Base-by-base conservation (phyloP, 805 yeast genomes). In the Naumovozyma castellii region DNA sequence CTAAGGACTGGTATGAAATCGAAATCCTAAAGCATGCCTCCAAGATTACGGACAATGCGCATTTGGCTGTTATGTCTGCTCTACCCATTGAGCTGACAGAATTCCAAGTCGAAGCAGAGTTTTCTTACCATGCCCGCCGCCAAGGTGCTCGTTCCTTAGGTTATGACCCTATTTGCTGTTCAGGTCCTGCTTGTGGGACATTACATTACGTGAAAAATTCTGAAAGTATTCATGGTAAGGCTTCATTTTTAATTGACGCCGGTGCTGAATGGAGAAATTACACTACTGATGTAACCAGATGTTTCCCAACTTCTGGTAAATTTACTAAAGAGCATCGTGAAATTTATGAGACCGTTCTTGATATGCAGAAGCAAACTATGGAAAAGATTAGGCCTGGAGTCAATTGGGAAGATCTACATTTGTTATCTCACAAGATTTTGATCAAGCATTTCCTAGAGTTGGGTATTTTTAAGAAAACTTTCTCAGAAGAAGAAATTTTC, bases 181-280 rank as follows among this genome's bases (percentile, higher is more conserved):
- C 94, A 2, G 98, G 97, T 0, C 80, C 94, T 25, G 78, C 80
- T 47, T 84, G 95, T 59, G 85, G 95, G 13, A 86, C 96, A 2
- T 71, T 90, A 44, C 98, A 90, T 60, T 90, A 88, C 56, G 78
- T 84, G 15, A 80, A 79, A 54, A 90, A 90, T 55, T 92, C 87
- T 52, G 80, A 76, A 38, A 65, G 70, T 3, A 54, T 80, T 42
- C 68, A 59, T 9, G 73, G 72, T 15, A 78, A 76, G 53, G 76
- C 73, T 35, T 72, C 88, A 4, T 72, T 90, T 10, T 71, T 90
- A 45, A 80, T 90, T 39, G 98, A 90, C 65, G 97, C 97, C 6
- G 98, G 98, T 41, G 95, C 96, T 2, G 97, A 90, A 63, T 90
- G 97, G 96, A 75, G 76, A 47, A 78, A 85, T 59, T 90, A 90